These are phyloP conservation scores for Stromatinia cepivora DNA, from an alignment of 2,329 filamentous ascomycete genomes.

Conservation along the genomic window DNA sequence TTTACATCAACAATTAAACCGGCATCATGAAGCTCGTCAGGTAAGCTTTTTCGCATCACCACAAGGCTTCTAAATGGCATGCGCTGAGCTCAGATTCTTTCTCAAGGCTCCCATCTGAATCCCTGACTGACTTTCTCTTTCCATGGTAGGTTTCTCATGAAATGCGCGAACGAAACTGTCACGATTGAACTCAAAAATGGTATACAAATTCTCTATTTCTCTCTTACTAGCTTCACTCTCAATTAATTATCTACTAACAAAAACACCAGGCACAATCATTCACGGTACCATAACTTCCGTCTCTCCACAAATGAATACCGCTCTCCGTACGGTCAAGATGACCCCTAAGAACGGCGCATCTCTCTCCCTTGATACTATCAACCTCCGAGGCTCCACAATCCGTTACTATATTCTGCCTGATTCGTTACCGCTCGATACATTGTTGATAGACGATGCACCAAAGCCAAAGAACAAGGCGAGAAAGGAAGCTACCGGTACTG, in stretches of 20 bases:
- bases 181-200: conserved; percentile 99
- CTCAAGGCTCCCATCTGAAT: conserved; percentile 44
- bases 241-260: conserved; percentile 7
- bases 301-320: conserved; percentile 97
- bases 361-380: conserved; percentile 89
- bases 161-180: conserved; percentile 97
- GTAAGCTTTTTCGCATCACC: conserved; percentile 54
- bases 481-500: conserved; percentile 71
- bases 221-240: neutral
- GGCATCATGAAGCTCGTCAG: conserved; percentile 93
- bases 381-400: conserved; percentile 93
- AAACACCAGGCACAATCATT: conserved; percentile 80
- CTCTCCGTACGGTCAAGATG: conserved; percentile 95
- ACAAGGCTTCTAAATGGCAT: conserved; percentile 39
- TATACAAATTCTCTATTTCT: conserved; percentile 45
- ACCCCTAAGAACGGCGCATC: conserved; percentile 85
- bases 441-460: conserved; percentile 92
- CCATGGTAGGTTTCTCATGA: conserved; percentile 86
- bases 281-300: conserved; percentile 97
- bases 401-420: conserved; percentile 97
- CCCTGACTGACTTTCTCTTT: conserved; percentile 40
- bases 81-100: conserved; percentile 48
- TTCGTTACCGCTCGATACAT: conserved; percentile 88
- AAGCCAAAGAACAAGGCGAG: conserved; percentile 99
- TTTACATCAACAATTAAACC: conserved; percentile 3